A percentile compares a stretch with the other conserved stretches of the same genome.
phyloP scores from a whole-genome alignment of 345 rosid species.

The Linum lewisii region DNA sequence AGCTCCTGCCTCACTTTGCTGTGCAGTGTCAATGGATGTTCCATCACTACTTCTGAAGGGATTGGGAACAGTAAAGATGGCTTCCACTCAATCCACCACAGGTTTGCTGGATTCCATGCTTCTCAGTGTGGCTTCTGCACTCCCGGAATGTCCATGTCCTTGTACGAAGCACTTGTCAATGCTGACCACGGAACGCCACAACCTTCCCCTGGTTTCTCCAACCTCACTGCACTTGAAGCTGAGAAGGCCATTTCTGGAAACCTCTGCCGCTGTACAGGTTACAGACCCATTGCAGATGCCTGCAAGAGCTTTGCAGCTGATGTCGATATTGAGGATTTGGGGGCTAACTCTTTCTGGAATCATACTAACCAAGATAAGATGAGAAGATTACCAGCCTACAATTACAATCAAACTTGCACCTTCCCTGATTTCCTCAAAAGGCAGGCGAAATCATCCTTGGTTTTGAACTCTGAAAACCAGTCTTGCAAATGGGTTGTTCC shows the following conservation, averaged over 20 bases:
- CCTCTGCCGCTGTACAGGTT: slow-evolving; percentile 96
- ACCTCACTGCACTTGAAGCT: slow-evolving; percentile 59
- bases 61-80: slow-evolving; percentile 71
- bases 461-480: slow-evolving; percentile 31
- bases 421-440: slow-evolving; percentile 65
- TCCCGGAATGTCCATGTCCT: slow-evolving; percentile 85
- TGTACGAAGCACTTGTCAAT: slow-evolving; percentile 61
- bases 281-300: slow-evolving; percentile 77
- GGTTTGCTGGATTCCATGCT: slow-evolving; percentile 75
- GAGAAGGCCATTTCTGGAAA: slow-evolving; percentile 64
- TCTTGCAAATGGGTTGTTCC: slow-evolving; percentile 55
- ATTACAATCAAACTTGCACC: slow-evolving; percentile 18
- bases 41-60: slow-evolving; percentile 77
- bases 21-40: slow-evolving; percentile 66
- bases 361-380: slow-evolving; percentile 18
- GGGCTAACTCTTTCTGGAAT: slow-evolving; percentile 65
- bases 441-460: slow-evolving; percentile 17
- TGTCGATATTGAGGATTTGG: slow-evolving; percentile 84
- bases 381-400: slow-evolving; percentile 39
- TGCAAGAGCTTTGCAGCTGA: slow-evolving; percentile 82
- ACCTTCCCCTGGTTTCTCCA: slow-evolving; percentile 47
- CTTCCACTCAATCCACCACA: slow-evolving; percentile 69
- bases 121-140: slow-evolving; percentile 95
- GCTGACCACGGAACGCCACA: slow-evolving; percentile 38
- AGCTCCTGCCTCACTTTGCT: slow-evolving; percentile 86